Conservation (phyloP, 495 filamentous ascomycete species). For the Beverwykella pulmonaria region DNA sequence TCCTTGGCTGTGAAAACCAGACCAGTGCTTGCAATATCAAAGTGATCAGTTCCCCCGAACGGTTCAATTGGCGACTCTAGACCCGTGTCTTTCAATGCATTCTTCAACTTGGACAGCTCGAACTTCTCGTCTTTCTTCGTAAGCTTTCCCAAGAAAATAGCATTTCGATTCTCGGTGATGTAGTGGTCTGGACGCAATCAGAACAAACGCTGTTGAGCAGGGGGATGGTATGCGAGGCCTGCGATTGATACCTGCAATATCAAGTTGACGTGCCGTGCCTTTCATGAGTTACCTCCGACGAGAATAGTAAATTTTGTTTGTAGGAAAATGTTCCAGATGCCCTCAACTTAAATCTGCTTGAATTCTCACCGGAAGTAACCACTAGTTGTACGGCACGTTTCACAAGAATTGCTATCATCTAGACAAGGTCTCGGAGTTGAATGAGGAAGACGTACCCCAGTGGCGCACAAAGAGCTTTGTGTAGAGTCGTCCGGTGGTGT, state of each 20-base stretch:
- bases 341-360: too few species aligned
- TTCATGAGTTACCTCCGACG: too few species aligned
- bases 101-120: conserved; percentile 53
- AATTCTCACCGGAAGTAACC: too few species aligned
- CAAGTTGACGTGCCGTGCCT: too few species aligned
- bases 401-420: not conserved
- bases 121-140: conserved; percentile 47
- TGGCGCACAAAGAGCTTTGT: conserved; percentile 62
- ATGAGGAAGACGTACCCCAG: conserved; percentile 47
- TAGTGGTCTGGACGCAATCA: conserved; percentile 48
- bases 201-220: not conserved
- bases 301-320: too few species aligned
- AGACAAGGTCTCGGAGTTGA: not conserved
- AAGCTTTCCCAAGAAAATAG: conserved; percentile 73
- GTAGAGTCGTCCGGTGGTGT: conserved; percentile 58
- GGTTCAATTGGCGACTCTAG: conserved; percentile 66
- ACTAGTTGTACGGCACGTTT: too few species aligned
- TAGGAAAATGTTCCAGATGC: too few species aligned
- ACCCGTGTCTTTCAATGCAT: conserved; percentile 59
- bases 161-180: conserved; percentile 48
- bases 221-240: too few species aligned
- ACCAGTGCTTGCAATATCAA: conserved; percentile 58
- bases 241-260: too few species aligned
- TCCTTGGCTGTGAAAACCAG: conserved; percentile 87
- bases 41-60: conserved; percentile 63